Percentiles rank a stretch among this genome's conserved stretches.
Conservation (phyloP, 371 early-diverging fungal species). For the Aphelidium insulamus region DNA sequence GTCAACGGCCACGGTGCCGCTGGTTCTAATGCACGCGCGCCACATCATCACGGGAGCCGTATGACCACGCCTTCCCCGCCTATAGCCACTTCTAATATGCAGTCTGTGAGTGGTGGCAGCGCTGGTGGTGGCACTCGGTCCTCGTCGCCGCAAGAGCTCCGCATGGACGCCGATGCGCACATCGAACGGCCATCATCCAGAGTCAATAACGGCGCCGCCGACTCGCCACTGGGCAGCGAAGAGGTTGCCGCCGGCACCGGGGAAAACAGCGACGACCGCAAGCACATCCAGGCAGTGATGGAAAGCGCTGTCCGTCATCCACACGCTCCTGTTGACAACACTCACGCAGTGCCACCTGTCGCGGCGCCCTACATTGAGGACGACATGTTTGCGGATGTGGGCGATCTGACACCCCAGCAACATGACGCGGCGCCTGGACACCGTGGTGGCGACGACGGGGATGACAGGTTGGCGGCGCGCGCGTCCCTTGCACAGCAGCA, state of each 20-base stretch:
- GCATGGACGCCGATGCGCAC: constrained; percentile 1
- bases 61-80: constrained; percentile 3
- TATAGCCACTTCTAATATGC: constrained; percentile 6
- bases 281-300: too few species aligned
- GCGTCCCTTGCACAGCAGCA: neutral
- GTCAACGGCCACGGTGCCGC: constrained; percentile 1
- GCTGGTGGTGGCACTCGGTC: neutral
- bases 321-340: too few species aligned
- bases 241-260: too few species aligned
- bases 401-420: constrained; percentile 9
- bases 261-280: too few species aligned
- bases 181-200: neutral
- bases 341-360: neutral
- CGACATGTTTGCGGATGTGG: constrained; percentile 2
- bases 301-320: too few species aligned
- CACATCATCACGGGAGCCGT: neutral
- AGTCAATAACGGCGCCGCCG: too few species aligned
- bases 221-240: too few species aligned
- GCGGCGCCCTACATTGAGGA: neutral
- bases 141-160: neutral
- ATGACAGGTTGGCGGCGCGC: neutral
- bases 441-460: too few species aligned
- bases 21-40: neutral
- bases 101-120: constrained; percentile 2
- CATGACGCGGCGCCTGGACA: constrained; percentile 19